Evolutionary conservation across 1,139 yeast species (phyloP).

Genomic region (Nakaseomyces bracarensis): DNA sequence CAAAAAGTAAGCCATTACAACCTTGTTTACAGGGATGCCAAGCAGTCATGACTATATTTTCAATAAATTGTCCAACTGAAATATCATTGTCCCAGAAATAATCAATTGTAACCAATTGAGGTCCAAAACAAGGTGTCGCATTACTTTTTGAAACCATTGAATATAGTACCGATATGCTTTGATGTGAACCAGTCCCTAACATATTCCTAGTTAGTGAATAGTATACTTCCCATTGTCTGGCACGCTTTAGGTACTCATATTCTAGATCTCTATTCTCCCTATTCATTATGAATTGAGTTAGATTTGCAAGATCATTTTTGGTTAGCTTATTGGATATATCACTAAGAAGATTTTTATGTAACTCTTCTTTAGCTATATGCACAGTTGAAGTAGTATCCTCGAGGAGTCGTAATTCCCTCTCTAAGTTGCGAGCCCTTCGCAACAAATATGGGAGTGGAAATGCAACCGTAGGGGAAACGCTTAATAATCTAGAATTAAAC

Average conservation of each 20-base stretch:
- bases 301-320: conserved; percentile 26
- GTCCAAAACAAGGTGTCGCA: conserved; percentile 90
- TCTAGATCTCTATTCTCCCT: conserved; percentile 35
- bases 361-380: conserved; percentile 26
- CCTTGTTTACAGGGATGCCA: conserved; percentile 64
- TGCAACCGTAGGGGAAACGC: conserved; percentile 69
- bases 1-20: conserved; percentile 63
- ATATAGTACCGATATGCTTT: conserved; percentile 66
- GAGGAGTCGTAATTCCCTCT: conserved; percentile 35
- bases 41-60: conserved; percentile 67
- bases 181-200: conserved; percentile 65
- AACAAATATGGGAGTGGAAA: conserved; percentile 61
- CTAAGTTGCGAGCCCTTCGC: conserved; percentile 47
- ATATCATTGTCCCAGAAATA: conserved; percentile 88
- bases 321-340: conserved; percentile 27
- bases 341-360: conserved; percentile 17
- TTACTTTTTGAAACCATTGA: conserved; percentile 77
- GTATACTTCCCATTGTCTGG: conserved; percentile 57
- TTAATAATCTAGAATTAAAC: conserved; percentile 45
- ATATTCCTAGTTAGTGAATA: conserved; percentile 42
- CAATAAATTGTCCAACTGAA: conserved; percentile 82
- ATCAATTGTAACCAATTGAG: conserved; percentile 71
- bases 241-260: conserved; percentile 34
- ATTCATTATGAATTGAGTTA: conserved; percentile 31
- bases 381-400: conserved; percentile 28